Evolutionary conservation across 2,329 filamentous ascomycete species (phyloP).

Genomic region (Fusarium bactridioides): DNA sequence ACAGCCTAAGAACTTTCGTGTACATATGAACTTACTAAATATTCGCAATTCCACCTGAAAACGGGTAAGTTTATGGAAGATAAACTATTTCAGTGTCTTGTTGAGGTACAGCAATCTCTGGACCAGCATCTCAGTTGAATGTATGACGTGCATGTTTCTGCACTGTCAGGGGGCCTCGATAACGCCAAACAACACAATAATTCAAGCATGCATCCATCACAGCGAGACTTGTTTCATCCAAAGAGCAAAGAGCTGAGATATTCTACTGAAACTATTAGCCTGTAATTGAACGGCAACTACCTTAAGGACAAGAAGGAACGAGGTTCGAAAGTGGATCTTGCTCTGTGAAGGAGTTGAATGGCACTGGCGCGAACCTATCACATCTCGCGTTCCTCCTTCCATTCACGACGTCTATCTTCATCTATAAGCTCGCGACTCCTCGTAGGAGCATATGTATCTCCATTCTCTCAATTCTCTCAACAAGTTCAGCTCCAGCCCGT

Average conservation of each 20-base stretch:
- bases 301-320: not conserved
- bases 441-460: not conserved
- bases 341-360: not conserved
- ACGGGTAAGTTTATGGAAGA: not conserved
- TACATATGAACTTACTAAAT: too few relatives aligned
- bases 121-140: not conserved
- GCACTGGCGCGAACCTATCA: slow-evolving; percentile 7
- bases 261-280: not conserved
- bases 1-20: not conserved
- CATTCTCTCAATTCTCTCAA: not conserved
- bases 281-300: not conserved
- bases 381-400: not conserved
- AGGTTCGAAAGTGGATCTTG: slow-evolving; percentile 7
- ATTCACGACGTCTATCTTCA: slow-evolving; percentile 8
- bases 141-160: not conserved
- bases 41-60: too few relatives aligned
- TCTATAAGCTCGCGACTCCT: not conserved
- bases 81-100: not conserved
- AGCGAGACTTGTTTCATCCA: not conserved
- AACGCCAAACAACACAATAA: not conserved
- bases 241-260: not conserved
- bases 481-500: not conserved
- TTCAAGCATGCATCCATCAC: not conserved
- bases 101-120: not conserved
- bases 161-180: not conserved